Conservation (phyloP, 495 filamentous ascomycete species). For the Pyronema omphalodes region DNA sequence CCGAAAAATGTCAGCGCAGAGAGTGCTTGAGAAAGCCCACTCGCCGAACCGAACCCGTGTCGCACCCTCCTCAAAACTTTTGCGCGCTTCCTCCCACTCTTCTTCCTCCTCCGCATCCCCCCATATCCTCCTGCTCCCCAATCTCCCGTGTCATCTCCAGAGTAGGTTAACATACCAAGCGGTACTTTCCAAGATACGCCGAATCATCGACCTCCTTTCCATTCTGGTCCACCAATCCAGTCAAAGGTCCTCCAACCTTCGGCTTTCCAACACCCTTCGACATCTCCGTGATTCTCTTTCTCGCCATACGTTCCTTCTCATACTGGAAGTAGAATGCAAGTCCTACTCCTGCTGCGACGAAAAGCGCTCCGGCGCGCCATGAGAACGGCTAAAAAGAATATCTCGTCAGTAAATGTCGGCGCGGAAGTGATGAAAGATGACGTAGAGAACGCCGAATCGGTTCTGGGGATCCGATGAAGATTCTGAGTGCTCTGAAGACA, state of each 20-base stretch:
- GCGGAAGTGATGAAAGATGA: too few relatives aligned
- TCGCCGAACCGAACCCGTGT: too few relatives aligned
- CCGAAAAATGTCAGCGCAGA: too few relatives aligned
- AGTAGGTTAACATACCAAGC: slow-evolving; percentile 33
- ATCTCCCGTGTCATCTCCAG: neutral
- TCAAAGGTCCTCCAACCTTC: slow-evolving; percentile 76
- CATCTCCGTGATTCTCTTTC: slow-evolving; percentile 70
- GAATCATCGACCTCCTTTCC: slow-evolving; percentile 55
- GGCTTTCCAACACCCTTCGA: slow-evolving; percentile 82
- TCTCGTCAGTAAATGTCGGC: neutral
- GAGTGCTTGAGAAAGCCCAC: too few relatives aligned
- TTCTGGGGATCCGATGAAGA: neutral
- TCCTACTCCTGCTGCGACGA: slow-evolving; percentile 55
- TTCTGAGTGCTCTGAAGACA: neutral
- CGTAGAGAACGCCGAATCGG: too few relatives aligned
- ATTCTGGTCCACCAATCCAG: slow-evolving; percentile 55
- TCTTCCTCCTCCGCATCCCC: neutral
- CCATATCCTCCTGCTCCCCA: neutral
- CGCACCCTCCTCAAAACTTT: neutral
- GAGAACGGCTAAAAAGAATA: slow-evolving; percentile 52
- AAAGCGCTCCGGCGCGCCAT: slow-evolving; percentile 70
- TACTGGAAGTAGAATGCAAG: slow-evolving; percentile 76
- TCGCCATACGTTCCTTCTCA: slow-evolving; percentile 76
- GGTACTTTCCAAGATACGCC: slow-evolving; percentile 73
- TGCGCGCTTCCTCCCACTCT: neutral